Evolutionary conservation across 1,284 basidiomycete species (phyloP).

Genomic region (Lentinula novae-zelandiae): DNA sequence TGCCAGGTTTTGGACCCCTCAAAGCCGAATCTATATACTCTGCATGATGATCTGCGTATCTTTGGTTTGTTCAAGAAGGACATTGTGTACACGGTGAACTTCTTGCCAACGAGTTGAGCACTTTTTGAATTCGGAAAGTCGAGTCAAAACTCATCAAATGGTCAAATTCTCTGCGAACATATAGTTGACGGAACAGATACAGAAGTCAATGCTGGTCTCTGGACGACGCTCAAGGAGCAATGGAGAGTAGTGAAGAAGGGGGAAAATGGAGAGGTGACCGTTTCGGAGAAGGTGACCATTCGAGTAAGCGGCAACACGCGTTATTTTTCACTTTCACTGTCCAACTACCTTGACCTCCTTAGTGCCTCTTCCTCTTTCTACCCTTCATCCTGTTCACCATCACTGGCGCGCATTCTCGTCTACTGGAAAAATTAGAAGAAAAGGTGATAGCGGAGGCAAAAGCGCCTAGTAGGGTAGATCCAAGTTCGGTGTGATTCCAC

Average conservation of each 20-base stretch:
- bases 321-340: no score
- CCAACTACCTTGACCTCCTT: not conserved
- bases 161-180: not conserved
- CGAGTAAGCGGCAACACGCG: slow-evolving; percentile 20
- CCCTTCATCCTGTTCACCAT: slow-evolving; percentile 17
- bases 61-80: slow-evolving; percentile 23
- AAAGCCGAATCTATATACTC: slow-evolving; percentile 27
- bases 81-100: slow-evolving; percentile 24
- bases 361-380: slow-evolving; percentile 24
- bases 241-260: slow-evolving; percentile 25
- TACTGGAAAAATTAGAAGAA: not conserved
- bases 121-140: no score
- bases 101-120: not conserved
- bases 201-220: slow-evolving; percentile 28
- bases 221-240: slow-evolving; percentile 26
- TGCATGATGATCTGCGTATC: slow-evolving; percentile 30
- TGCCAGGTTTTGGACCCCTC: slow-evolving; percentile 21
- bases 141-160: no score
- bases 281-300: slow-evolving; percentile 24
- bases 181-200: slow-evolving; percentile 28
- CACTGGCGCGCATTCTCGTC: not conserved
- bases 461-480: not conserved
- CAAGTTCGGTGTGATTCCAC: not conserved
- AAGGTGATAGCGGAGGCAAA: not conserved
- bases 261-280: slow-evolving; percentile 21